These are phyloP conservation scores for Nyctanthes arbortristis DNA, from an alignment of 257 asterid species.

Conservation along the genomic window DNA sequence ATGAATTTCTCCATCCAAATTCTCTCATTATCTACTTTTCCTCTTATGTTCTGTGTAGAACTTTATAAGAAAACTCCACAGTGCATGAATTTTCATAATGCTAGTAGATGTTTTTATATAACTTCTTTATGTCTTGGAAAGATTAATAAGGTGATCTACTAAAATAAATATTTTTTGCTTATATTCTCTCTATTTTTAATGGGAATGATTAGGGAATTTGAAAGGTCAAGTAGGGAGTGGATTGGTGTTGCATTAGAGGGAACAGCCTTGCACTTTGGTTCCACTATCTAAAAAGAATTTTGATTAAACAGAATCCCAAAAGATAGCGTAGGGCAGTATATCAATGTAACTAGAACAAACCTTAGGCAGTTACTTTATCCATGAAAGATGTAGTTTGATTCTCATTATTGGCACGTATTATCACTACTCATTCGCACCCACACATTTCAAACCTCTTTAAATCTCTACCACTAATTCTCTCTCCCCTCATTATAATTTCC, in stretches of 20 bases:
- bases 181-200: not conserved
- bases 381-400: constrained; percentile 9
- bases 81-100: not conserved
- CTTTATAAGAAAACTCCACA: not conserved
- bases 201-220: not conserved
- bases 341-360: not conserved
- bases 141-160: not conserved
- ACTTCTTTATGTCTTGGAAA: not conserved
- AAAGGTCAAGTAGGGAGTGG: not conserved
- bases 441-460: too few species aligned
- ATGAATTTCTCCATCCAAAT: not conserved
- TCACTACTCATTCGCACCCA: not conserved
- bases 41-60: not conserved
- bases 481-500: too few species aligned
- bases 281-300: not conserved
- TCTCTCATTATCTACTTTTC: not conserved
- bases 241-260: not conserved
- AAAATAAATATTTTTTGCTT: not conserved
- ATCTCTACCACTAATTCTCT: too few species aligned
- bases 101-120: not conserved
- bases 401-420: not conserved
- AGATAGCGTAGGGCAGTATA: not conserved
- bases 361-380: constrained; percentile 1
- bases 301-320: not conserved
- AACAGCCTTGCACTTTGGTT: not conserved